Evolutionary conservation across 2,329 filamentous ascomycete genomes (phyloP), one percentile per base, ranked within the genome.

Genomic region (Dryadomyces quercivorus): DNA sequence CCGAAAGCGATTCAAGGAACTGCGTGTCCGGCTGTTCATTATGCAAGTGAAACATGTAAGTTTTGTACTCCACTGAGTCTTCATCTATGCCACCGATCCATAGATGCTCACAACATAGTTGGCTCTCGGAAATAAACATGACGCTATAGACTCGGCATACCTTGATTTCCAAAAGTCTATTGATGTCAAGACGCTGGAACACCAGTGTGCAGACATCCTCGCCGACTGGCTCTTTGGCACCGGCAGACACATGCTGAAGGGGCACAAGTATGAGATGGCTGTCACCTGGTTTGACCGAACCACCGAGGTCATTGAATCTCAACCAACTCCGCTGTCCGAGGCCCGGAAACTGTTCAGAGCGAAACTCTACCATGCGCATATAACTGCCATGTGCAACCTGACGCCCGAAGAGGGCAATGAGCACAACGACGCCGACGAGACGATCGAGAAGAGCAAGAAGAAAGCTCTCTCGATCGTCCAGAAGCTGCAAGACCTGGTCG

Each of bases 271-370:
- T 58, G 61, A 69, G 1, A 64, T 75, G 47, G 85, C 88, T 0
- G 65, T 76, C 1, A 82, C 77, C 61, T 97, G 92, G 93, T 70
- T 95, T 0, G 76, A 84, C 54, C 77, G 86, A 59, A 82, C 87
- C 2, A 74, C 80, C 50, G 70, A 81, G 12, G 62, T 82, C 31
- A 71, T 91, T 26, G 75, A 77, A 51, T 62, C 63, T 20, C 78
- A 81, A 31, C 4, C 26, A 31, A 8, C 26, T 5, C 26, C 26
- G 26, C 26, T 31, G 4, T 31, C 26, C 8, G 26, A 31, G 8
- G 26, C 4, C 26, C 4, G 4, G 26, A 31, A 31, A 31, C 4
- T 31, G 26, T 31, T 31, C 26, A 31, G 8, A 8, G 8, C 8
- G 4, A 31, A 8, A 31, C 26, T 31, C 4, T 31, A 31, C 26